Evolutionary conservation across 805 yeast species (phyloP).

Genomic region (Cyberlindnera subsufficiens): DNA sequence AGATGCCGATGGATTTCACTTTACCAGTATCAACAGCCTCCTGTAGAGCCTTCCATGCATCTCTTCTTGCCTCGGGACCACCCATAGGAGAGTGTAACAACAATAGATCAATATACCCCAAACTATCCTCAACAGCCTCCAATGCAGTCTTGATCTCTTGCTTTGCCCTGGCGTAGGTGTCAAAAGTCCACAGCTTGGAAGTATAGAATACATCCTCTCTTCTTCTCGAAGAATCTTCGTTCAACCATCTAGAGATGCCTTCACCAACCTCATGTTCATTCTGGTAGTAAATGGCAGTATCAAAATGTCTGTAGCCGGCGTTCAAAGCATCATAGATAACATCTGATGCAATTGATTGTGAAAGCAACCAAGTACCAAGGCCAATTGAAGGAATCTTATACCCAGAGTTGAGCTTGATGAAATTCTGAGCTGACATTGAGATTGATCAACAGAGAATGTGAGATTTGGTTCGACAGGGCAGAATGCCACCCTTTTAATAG

Average conservation of each 20-base stretch:
- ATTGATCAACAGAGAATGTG: too few species aligned
- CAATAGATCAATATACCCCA: slow-evolving; percentile 69
- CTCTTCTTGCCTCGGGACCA: slow-evolving; percentile 49
- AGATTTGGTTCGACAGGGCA: too few species aligned
- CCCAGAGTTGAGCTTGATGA: slow-evolving; percentile 43
- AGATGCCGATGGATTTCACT: slow-evolving; percentile 69
- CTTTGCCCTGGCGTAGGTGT: slow-evolving; percentile 42
- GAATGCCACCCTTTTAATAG: too few species aligned
- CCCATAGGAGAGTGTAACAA: slow-evolving; percentile 61
- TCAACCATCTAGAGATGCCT: slow-evolving; percentile 50
- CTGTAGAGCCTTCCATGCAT: slow-evolving; percentile 71
- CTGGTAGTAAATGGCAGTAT: slow-evolving; percentile 61
- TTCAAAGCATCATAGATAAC: slow-evolving; percentile 52
- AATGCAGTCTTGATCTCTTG: slow-evolving; percentile 53
- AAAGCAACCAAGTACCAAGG: slow-evolving; percentile 46
- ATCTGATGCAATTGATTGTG: slow-evolving; percentile 31
- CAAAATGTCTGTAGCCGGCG: slow-evolving; percentile 69
- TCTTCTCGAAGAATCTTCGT: slow-evolving; percentile 38
- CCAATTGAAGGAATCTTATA: slow-evolving; percentile 49
- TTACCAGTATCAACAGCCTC: slow-evolving; percentile 59
- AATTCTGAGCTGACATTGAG: slow-evolving; percentile 6
- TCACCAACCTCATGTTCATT: slow-evolving; percentile 59
- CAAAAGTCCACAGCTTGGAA: slow-evolving; percentile 65
- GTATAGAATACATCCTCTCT: slow-evolving; percentile 56
- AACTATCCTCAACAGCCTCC: slow-evolving; percentile 36